Evolutionary conservation across 441 rosid species (phyloP).

Genomic region (Raphanus hybrid): DNA sequence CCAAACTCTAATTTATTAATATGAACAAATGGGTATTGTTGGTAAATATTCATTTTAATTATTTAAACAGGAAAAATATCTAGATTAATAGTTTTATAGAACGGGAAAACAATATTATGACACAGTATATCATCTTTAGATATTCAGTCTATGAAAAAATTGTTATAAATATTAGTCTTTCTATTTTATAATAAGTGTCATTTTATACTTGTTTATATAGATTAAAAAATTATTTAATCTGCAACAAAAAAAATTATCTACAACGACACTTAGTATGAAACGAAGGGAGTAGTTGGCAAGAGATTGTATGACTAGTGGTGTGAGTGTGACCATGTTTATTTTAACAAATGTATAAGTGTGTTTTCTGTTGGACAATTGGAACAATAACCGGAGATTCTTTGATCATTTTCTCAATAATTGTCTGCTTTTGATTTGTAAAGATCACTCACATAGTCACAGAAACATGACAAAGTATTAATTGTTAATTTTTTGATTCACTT

Average conservation of each 20-base stretch:
- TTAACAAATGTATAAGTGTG: conserved; percentile 18
- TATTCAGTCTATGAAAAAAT: background rate
- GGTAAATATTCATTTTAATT: background rate
- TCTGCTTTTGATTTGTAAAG: conserved; percentile 10
- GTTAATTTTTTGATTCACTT: background rate
- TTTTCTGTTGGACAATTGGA: conserved; percentile 12
- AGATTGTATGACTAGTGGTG: background rate
- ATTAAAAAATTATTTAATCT: too few relatives aligned
- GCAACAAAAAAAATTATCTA: too few relatives aligned
- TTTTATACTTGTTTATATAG: too few relatives aligned
- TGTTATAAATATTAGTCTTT: background rate
- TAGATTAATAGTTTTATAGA: background rate
- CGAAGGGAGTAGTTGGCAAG: background rate
- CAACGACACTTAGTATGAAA: too few relatives aligned
- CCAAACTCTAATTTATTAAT: background rate
- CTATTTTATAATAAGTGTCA: too few relatives aligned
- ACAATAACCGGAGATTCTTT: conserved; percentile 24
- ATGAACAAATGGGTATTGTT: background rate
- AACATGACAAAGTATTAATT: background rate
- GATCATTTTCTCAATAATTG: conserved; percentile 17
- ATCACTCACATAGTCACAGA: conserved; percentile 3
- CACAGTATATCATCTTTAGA: background rate
- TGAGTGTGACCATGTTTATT: conserved; percentile 8
- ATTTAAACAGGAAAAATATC: background rate
- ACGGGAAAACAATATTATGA: background rate